Base-by-base conservation (phyloP, 2,329 filamentous ascomycete genomes). In the Exophiala bonariae region DNA sequence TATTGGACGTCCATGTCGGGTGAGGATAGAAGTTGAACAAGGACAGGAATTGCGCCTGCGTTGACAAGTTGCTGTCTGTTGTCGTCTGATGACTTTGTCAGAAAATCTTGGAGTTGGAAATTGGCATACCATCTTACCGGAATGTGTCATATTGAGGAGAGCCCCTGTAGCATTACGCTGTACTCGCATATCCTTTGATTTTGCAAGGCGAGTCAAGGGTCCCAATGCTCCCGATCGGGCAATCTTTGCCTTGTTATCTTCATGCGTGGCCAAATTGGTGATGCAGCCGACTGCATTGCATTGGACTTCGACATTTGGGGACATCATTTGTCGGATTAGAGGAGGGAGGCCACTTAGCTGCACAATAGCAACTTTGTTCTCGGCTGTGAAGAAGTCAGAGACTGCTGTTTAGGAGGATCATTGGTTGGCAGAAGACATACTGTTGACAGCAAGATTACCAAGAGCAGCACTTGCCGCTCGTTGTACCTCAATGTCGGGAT, bases 281-380 rank as follows among this genome's bases (percentile, higher is more conserved):
- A 99, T 99, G 74, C 93, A 99, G 41, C 93, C 93, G 52, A 99
- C 93, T 34, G 93, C 93, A 69, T 99, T 99, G 77, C 93, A 99
- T 71, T 99, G 93, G 19, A 99, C 93, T 68, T 99, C 93, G 59
- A 99, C 93, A 62, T 99, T 99, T 37, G 86, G 82, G 47, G 92
- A 97, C 73, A 95, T 89, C 93, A 99, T 99, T 72, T 99, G 93
- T 57, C 89, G 86, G 70, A 97, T 99, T 50, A 99, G 79, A 43
- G 93, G 92, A 43, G 84, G 84, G 51, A 99, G 80, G 19, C 93
- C 93, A 49, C 91, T 91, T 13, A 99, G 82, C 57, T 89, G 82
- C 52, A 99, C 93, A 62, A 99, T 99, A 57, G 92, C 78, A 53
- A 97, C 90, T 70, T 99, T 99, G 78, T 99, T 99, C 67, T 96